Conservation (phyloP, 768 basidiomycete species). For the Kwoniella heveanensis region DNA sequence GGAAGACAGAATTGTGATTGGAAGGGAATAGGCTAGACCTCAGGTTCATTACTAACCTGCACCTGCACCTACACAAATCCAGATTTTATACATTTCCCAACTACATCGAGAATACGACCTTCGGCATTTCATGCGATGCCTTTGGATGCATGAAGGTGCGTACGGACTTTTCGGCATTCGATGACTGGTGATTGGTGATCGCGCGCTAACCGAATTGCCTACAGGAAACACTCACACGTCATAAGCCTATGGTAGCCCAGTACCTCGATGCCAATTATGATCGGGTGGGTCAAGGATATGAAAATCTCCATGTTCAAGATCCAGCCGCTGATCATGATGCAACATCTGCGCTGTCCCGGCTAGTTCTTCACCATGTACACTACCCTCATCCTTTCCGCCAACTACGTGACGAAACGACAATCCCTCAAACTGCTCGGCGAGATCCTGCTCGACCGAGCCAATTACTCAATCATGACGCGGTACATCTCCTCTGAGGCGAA, state of each 20-base stretch:
- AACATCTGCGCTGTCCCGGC: neutral
- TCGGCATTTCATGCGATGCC: slow-evolving; percentile 96
- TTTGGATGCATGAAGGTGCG: slow-evolving; percentile 85
- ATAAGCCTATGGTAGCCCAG: slow-evolving; percentile 97
- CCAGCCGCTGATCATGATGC: neutral
- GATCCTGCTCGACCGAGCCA: slow-evolving; percentile 94
- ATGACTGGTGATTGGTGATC: no score
- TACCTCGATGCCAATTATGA: slow-evolving; percentile 98
- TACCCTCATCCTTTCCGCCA: slow-evolving; percentile 84
- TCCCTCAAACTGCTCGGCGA: slow-evolving; percentile 97
- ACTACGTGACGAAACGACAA: slow-evolving; percentile 99
- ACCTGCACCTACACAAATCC: slow-evolving; percentile 12
- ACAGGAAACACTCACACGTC: slow-evolving; percentile 88
- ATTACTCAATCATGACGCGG: slow-evolving; percentile 97
- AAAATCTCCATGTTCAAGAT: slow-evolving; percentile 7
- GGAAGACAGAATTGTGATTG: no score
- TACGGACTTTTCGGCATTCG: neutral
- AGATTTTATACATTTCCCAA: slow-evolving; percentile 96
- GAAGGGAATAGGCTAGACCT: no score
- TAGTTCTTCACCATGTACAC: slow-evolving; percentile 97
- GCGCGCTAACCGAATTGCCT: no score
- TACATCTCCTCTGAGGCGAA: slow-evolving; percentile 95
- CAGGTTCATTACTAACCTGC: no score
- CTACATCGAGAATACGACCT: slow-evolving; percentile 96
- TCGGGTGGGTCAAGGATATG: slow-evolving; percentile 62